Conservation (phyloP, 768 basidiomycete species). For the Pulveroboletus sp. region DNA sequence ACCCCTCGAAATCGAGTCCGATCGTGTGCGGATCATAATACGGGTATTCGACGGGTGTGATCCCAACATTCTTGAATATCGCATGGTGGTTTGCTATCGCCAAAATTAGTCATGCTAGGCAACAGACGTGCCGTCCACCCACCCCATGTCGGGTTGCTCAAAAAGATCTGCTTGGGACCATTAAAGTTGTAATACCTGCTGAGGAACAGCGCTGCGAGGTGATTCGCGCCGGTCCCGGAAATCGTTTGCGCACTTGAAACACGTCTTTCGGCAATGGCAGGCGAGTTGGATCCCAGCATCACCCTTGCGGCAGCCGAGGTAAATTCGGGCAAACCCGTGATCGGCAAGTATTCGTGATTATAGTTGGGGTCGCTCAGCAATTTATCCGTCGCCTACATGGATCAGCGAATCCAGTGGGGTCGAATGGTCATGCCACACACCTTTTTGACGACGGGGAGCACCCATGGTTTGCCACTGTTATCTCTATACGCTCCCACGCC, state of each 20-base stretch:
- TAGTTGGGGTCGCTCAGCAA: slow-evolving; percentile 66
- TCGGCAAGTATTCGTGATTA: slow-evolving; percentile 93
- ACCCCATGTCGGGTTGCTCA: slow-evolving; percentile 97
- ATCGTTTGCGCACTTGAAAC: slow-evolving; percentile 88
- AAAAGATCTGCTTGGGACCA: slow-evolving; percentile 65
- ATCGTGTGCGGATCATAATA: slow-evolving; percentile 93
- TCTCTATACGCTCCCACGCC: slow-evolving; percentile 94
- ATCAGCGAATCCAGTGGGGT: slow-evolving; percentile 1
- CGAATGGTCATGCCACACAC: slow-evolving; percentile 37
- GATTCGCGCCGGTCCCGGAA: slow-evolving; percentile 95
- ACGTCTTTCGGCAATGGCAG: slow-evolving; percentile 67
- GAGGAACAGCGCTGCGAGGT: slow-evolving; percentile 86
- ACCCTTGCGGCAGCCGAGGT: slow-evolving; percentile 79
- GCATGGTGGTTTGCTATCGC: slow-evolving; percentile 81
- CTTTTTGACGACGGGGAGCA: slow-evolving; percentile 89
- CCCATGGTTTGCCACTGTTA: slow-evolving; percentile 84
- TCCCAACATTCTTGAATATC: slow-evolving; percentile 87
- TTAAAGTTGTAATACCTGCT: slow-evolving; percentile 73
- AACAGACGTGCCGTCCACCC: slow-evolving; percentile 29
- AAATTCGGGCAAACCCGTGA: slow-evolving; percentile 83
- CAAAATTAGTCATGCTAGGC: not conserved
- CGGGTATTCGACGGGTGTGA: slow-evolving; percentile 84
- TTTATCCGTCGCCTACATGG: slow-evolving; percentile 59
- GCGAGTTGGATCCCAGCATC: slow-evolving; percentile 72
- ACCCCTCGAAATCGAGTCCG: slow-evolving; percentile 75